Base-by-base conservation (phyloP, 164 flowering plant genomes). In the Kingdonia uniflora region DNA sequence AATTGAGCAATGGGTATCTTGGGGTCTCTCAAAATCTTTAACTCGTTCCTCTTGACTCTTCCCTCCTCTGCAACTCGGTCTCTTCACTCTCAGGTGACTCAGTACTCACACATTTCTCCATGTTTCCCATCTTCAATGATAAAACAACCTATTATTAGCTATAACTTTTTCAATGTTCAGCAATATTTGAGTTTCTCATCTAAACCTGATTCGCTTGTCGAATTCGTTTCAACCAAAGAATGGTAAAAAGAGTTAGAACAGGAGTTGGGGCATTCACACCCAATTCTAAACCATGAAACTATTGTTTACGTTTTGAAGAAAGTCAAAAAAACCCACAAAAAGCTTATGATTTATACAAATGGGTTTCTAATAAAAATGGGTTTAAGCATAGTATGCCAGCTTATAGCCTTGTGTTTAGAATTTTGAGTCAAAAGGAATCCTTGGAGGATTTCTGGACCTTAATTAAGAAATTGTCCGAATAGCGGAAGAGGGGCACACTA, bases 391-490 rank as follows among this genome's bases (percentile, higher is more conserved):
- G 78, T 46, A 66, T 68, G 26, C 38, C 74, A 1, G 19, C 82
- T 10, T 89, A 75, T 59, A 67, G 78, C 56, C 41, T 82, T 14
- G 51, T 88, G 75, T 74, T 86, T 43, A 71, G 85, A 61, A 66
- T 74, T 56, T 65, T 75, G 42, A 79, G 65, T 53, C 57, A 53
- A 20, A 70, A 70, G 63, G 85, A 68, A 25, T 62, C 66, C 8
- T 62, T 81, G 76, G 71, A 80, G 63, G 66, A 63, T 29, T 88
- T 94, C 65, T 89, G 97, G 97, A 23, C 66, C n/a, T 45, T 70
- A 6, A 25, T 75, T 6, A 58, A 64, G 64, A 71, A 3, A 29
- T 8, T 4, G 4, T 29, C 8, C 4, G 74, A 58, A 78, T 94
- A 86, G 64, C 70, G 54, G 82, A 81, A 14, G 67, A 71, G 42